A percentile compares a stretch with the other conserved stretches of the same genome.
These are phyloP conservation scores for Salmacisia buchloeana DNA, from an alignment of 1,284 basidiomycete species.

Conservation along the genomic window DNA sequence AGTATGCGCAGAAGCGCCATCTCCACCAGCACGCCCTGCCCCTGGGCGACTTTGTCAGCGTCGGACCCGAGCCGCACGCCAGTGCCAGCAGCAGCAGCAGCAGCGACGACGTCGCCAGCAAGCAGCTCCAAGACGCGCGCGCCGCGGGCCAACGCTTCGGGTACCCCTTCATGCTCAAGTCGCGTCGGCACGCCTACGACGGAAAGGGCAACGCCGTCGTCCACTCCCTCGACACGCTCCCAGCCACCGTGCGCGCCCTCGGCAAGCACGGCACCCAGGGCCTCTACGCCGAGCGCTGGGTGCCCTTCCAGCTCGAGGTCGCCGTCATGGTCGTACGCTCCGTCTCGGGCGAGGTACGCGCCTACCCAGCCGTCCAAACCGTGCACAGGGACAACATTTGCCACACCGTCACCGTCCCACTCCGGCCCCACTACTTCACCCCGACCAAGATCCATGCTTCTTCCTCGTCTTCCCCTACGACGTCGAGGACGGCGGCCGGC, in stretches of 20 bases:
- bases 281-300: slow-evolving; percentile 91
- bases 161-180: slow-evolving; percentile 92
- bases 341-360: slow-evolving; percentile 63
- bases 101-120: slow-evolving; percentile 53
- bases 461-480: slow-evolving; percentile 13
- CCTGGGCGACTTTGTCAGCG: slow-evolving; percentile 63
- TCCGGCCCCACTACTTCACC: slow-evolving; percentile 26
- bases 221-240: slow-evolving; percentile 57
- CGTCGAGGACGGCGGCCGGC: slow-evolving; percentile 32
- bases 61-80: slow-evolving; percentile 54
- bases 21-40: slow-evolving; percentile 54
- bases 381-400: slow-evolving; percentile 91
- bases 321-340: slow-evolving; percentile 92
- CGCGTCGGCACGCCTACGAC: slow-evolving; percentile 88
- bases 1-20: slow-evolving; percentile 81
- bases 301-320: slow-evolving; percentile 80
- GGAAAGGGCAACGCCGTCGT: slow-evolving; percentile 88
- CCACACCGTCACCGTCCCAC: slow-evolving; percentile 82
- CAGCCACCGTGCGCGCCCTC: slow-evolving; percentile 60
- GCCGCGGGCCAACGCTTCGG: slow-evolving; percentile 58
- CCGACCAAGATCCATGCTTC: slow-evolving; percentile 10
- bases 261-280: slow-evolving; percentile 44
- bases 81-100: slow-evolving; percentile 54
- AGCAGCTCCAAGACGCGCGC: slow-evolving; percentile 27
- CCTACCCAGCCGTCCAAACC: slow-evolving; percentile 92